These are phyloP conservation scores for Fusarium sp. DNA, from an alignment of 2,329 filamentous ascomycete genomes.

Conservation along the genomic window DNA sequence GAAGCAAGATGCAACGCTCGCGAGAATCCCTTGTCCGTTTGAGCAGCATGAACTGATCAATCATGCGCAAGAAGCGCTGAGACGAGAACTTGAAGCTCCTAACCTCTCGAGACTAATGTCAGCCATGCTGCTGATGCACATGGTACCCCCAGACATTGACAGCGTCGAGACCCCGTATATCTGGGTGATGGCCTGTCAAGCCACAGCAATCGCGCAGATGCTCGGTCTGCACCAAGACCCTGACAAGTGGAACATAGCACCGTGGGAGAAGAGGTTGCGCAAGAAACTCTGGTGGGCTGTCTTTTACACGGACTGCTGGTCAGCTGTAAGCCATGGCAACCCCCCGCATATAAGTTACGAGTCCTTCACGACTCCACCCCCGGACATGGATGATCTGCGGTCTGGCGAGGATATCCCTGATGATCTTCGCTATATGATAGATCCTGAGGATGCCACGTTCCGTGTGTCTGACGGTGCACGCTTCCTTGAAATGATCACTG, in stretches of 20 bases:
- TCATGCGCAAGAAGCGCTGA: constrained; percentile 53
- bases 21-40: constrained; percentile 45
- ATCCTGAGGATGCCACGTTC: constrained; percentile 45
- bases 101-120: constrained; percentile 58
- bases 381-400: constrained; percentile 53
- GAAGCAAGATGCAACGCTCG: constrained; percentile 47
- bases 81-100: constrained; percentile 57
- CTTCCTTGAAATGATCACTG: constrained; percentile 49
- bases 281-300: constrained; percentile 59
- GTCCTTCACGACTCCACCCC: constrained; percentile 52
- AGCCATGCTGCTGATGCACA: constrained; percentile 56
- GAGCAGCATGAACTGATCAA: constrained; percentile 54
- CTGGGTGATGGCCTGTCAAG: constrained; percentile 56
- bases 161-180: constrained; percentile 58
- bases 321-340: constrained; percentile 57
- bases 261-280: constrained; percentile 54
- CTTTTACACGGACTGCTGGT: constrained; percentile 55
- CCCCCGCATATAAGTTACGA: constrained; percentile 54
- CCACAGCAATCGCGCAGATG: constrained; percentile 56
- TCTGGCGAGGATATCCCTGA: constrained; percentile 54
- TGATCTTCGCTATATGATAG: constrained; percentile 49
- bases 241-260: constrained; percentile 52
- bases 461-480: constrained; percentile 49
- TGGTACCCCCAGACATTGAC: constrained; percentile 55
- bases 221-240: constrained; percentile 58